Conservation (phyloP, 2,329 filamentous ascomycete genomes). For the Aspergillus sp. region DNA sequence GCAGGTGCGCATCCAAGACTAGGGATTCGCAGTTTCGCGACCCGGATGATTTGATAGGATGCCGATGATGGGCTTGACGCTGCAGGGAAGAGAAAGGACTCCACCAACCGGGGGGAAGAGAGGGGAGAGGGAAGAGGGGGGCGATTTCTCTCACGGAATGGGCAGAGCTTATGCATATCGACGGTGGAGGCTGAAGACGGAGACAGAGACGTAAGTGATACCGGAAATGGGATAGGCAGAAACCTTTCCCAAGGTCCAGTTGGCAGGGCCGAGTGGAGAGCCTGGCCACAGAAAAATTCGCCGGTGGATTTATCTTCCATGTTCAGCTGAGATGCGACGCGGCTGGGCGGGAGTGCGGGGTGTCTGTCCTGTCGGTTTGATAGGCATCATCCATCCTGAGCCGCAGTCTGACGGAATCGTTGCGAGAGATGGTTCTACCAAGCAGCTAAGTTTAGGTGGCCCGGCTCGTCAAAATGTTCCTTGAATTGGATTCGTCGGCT, state of each 20-base stretch:
- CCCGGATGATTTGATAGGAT: slow-evolving; percentile 15
- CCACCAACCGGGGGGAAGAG: not conserved
- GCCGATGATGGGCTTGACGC: not conserved
- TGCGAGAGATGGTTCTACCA: not conserved
- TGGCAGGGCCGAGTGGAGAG: not conserved
- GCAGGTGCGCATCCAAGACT: slow-evolving; percentile 7
- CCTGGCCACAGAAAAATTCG: not conserved
- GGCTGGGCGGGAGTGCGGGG: slow-evolving; percentile 11
- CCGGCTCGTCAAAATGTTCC: not conserved
- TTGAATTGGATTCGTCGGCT: not conserved
- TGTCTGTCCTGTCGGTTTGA: not conserved
- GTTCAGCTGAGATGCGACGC: slow-evolving; percentile 13
- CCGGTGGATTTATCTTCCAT: slow-evolving; percentile 12
- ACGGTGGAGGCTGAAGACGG: slow-evolving; percentile 8
- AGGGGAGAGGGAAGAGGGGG: not conserved
- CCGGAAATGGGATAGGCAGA: not conserved
- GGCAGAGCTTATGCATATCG: not conserved
- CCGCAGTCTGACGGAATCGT: not conserved
- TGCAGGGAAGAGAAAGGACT: slow-evolving; percentile 4
- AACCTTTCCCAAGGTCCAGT: not conserved
- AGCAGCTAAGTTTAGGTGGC: not conserved
- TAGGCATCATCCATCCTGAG: slow-evolving; percentile 14
- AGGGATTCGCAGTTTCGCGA: slow-evolving; percentile 7
- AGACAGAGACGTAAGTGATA: not conserved
- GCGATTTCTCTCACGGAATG: slow-evolving; percentile 4